A percentile compares a stretch with the other conserved stretches of the same genome.
These are phyloP conservation scores for Fistulifera pelliculosa DNA, from an alignment of 108 stramenopile species.

Conservation along the genomic window DNA sequence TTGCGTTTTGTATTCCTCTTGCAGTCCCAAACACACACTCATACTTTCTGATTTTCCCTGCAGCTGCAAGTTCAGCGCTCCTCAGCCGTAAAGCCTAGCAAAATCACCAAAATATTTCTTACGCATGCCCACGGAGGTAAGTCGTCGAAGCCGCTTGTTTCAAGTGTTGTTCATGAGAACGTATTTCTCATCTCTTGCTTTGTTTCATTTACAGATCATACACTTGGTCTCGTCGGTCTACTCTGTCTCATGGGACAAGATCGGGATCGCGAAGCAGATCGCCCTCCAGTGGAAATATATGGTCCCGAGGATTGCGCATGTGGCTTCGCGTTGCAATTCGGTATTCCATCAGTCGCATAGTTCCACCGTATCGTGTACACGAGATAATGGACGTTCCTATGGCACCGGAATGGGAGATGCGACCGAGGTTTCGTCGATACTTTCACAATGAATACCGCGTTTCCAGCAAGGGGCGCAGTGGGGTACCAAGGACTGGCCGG, in stretches of 20 bases:
- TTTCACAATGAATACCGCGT: conserved; percentile 23
- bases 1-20: neutral
- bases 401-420: conserved; percentile 79
- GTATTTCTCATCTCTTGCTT: neutral
- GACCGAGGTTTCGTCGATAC: conserved; percentile 33
- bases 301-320: conserved; percentile 86
- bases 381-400: conserved; percentile 89
- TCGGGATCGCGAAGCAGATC: conserved; percentile 30
- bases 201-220: conserved; percentile 40
- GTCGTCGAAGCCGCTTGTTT: conserved; percentile 6
- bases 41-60: neutral
- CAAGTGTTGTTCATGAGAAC: neutral
- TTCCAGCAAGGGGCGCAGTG: conserved; percentile 17
- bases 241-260: conserved; percentile 91
- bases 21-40: neutral
- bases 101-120: conserved; percentile 85
- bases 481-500: conserved; percentile 50
- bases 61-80: conserved; percentile 68
- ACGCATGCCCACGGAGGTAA: conserved; percentile 88
- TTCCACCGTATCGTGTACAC: conserved; percentile 86
- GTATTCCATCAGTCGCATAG: conserved; percentile 72
- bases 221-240: conserved; percentile 89
- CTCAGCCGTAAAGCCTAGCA: conserved; percentile 53
- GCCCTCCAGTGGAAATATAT: conserved; percentile 74
- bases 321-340: conserved; percentile 86